Base-by-base conservation (phyloP, 768 basidiomycete genomes). In the Lactifluus piperatus region DNA sequence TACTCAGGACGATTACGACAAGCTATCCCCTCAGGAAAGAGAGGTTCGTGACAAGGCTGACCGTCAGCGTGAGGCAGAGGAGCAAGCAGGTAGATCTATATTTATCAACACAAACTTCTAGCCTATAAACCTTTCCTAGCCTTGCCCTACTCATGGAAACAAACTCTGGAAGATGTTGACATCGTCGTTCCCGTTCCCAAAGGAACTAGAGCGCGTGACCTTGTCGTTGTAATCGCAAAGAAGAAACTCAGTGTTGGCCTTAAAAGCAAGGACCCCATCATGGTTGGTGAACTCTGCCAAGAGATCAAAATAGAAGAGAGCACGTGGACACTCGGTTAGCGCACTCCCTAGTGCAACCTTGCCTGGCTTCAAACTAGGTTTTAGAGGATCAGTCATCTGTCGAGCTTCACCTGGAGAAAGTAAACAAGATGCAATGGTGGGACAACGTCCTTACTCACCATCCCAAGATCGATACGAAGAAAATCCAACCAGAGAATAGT, bases 301-400 rank as follows among this genome's bases (percentile, higher is more conserved):
- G 94, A 94, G 62, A 86, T 98, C 75, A 94, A 94, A 68, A 77
- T 97, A 49, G 97, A 97, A 63, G 97, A 98, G 47, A 95, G 93
- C 59, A 95, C 94, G 14, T 98, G 97, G 97, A 94, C 90, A 7
- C 70, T 98, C 37, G 85, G 94, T 94, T 63, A 84, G 78, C 20
- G 27, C 54, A 50, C 63, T 62, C 41, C 60, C 63, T 34, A 57
- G 48, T 50, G 59, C 30, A n/a, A 4, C 34, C 37, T 54, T 58
- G 29, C 50, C 1, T 39, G 18, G 13, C 22, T 56, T 56, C 34
- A 37, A 30, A 54, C 59, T 10, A 24, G 20, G 24, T 53, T 20
- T 20, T 64, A 94, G 91, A 91, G 77, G 92, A 94, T 70, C 84
- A 86, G 64, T 75, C 85, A 58, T 73, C 74, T 8, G 75, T 95